These are phyloP conservation scores for Solanum medicagineum DNA, from an alignment of 257 asterid genomes.

Conservation along the genomic window DNA sequence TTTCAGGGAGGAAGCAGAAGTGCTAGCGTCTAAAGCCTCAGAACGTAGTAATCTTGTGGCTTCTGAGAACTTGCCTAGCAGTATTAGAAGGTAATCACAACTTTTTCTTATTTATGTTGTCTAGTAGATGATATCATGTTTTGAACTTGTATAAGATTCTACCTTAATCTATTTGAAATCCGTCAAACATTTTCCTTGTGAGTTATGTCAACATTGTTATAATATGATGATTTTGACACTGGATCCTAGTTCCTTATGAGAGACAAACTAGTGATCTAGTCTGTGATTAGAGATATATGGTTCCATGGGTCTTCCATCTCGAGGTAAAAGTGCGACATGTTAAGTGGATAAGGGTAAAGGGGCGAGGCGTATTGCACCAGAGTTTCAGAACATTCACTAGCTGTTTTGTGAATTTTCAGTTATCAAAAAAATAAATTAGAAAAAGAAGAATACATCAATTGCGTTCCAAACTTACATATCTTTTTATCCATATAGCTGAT, in stretches of 20 bases:
- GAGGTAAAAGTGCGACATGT: not conserved
- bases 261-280: not conserved
- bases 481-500: not conserved
- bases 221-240: not conserved
- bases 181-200: not conserved
- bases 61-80: constrained; percentile 31
- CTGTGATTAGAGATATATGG: not conserved
- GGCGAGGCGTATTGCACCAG: no score
- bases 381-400: not conserved
- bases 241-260: not conserved
- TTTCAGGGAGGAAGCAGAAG: constrained; percentile 73
- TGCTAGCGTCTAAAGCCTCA: constrained; percentile 23
- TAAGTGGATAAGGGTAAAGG: not conserved
- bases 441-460: not conserved
- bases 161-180: not conserved
- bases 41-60: constrained; percentile 6
- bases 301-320: not conserved
- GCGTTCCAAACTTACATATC: not conserved
- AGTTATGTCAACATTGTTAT: not conserved
- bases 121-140: not conserved
- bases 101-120: not conserved
- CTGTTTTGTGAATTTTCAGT: not conserved
- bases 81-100: constrained; percentile 34
- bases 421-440: not conserved
- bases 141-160: not conserved